A percentile compares a stretch with the other conserved stretches of the same genome.
Conservation (phyloP, 2,329 filamentous ascomycete species). For the Aspergillus ruber region DNA sequence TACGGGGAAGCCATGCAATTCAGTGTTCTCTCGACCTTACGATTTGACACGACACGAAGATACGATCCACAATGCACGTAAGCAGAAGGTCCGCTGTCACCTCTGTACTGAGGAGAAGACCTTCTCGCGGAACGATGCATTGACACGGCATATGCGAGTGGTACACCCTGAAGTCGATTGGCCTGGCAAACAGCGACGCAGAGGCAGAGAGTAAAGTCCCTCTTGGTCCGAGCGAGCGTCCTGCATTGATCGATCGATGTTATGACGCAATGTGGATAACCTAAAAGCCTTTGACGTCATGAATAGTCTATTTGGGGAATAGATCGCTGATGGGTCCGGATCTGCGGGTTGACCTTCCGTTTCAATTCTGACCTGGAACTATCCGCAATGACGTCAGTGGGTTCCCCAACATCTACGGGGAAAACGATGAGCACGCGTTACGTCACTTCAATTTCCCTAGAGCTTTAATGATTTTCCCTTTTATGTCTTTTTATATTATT, state of each 20-base stretch:
- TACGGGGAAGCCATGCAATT: slow-evolving; percentile 90
- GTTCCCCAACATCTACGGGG: neutral
- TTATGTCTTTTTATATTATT: no score
- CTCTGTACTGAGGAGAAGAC: slow-evolving; percentile 95
- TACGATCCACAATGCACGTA: slow-evolving; percentile 90
- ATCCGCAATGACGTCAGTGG: slow-evolving; percentile 16
- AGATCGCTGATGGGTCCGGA: slow-evolving; percentile 11
- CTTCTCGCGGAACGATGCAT: slow-evolving; percentile 88
- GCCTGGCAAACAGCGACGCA: slow-evolving; percentile 56
- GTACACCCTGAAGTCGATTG: slow-evolving; percentile 85
- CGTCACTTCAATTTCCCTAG: neutral
- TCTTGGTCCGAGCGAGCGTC: no score
- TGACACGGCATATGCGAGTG: slow-evolving; percentile 89
- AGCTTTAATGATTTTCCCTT: neutral
- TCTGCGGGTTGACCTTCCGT: slow-evolving; percentile 12
- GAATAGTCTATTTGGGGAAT: slow-evolving; percentile 5
- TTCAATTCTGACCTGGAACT: slow-evolving; percentile 8
- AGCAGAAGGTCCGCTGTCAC: slow-evolving; percentile 89
- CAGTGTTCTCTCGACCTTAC: slow-evolving; percentile 90
- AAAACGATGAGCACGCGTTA: neutral
- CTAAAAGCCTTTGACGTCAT: slow-evolving; percentile 19
- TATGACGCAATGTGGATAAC: slow-evolving; percentile 10
- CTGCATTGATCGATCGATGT: no score
- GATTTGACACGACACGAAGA: slow-evolving; percentile 95
- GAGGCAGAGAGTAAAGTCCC: slow-evolving; percentile 28